Base-by-base conservation (phyloP, 140 eudicot genomes). In the Anethum foeniculum region DNA sequence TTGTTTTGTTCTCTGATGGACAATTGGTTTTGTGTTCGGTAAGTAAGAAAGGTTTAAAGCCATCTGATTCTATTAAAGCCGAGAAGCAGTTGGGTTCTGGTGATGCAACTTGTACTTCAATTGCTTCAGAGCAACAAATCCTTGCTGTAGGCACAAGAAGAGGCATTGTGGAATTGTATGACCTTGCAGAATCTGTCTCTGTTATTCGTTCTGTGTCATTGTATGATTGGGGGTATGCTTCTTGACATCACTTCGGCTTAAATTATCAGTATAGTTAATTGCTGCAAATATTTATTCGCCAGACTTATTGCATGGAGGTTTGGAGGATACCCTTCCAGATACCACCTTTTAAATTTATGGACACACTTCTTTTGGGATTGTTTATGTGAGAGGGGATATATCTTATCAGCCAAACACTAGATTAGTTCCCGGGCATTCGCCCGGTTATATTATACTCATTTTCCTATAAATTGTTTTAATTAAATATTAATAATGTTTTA, bases 221-320 rank as follows among this genome's bases (percentile, higher is more conserved):
- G 79, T 90, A 86, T 85, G 99, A 95, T 32, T 95, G 99, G 99
- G 99, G 99, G 99, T 95, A 90, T 89, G 99, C 77, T 77, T 83
- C 21, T n/a, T 8, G 75, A 38, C n/a, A 86, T 81, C 25, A 79
- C 78, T 75, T 72, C 34, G n/a, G 9, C 28, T 74, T 2, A 47
- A 1, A 44, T 13, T 47, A 47, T 12, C 52, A 47, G 52, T 47
- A 47, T 3, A 47, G 52, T 41, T 41, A 41, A 39, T 46, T 46
- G 52, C 52, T 47, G 52, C 38, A 43, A 41, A 14, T 7, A 41
- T 9, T 44, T 12, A 3, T 44, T 44, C 44, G 65, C 47, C n/a
- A 60, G 77, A 76, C 81, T 25, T 77, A 68, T 69, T 64, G 9
- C 47, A 9, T 38, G 15, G 69, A 77, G 21, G 23, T 76, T 51